A percentile compares a stretch with the other conserved stretches of the same genome.
These are phyloP conservation scores for Candida railenensis DNA, from an alignment of 805 yeast genomes.

Conservation along the genomic window DNA sequence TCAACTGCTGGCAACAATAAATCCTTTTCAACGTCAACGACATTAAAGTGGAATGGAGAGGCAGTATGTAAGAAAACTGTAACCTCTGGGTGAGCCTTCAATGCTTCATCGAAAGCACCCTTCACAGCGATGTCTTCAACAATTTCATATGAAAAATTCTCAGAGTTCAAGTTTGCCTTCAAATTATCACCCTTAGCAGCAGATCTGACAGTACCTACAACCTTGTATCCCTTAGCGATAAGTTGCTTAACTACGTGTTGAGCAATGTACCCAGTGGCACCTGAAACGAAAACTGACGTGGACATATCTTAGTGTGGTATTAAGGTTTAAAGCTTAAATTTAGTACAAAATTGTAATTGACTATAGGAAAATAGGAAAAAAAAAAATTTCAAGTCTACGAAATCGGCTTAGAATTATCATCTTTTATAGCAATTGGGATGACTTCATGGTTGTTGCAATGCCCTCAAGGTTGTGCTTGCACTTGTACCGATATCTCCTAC, in stretches of 20 bases:
- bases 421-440: too few species aligned
- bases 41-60: constrained; percentile 52
- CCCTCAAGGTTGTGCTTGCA: too few species aligned
- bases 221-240: constrained; percentile 36
- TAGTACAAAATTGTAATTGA: not conserved
- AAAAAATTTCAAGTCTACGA: constrained; percentile 49
- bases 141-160: constrained; percentile 40
- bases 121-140: constrained; percentile 46
- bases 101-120: constrained; percentile 46
- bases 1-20: constrained; percentile 54
- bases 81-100: constrained; percentile 49
- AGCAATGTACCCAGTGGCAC: constrained; percentile 52
- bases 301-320: constrained; percentile 1
- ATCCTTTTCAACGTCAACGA: constrained; percentile 47
- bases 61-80: constrained; percentile 60
- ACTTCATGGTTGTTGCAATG: too few species aligned
- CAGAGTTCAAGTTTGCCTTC: constrained; percentile 21
- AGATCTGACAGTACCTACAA: constrained; percentile 50
- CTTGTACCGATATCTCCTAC: too few species aligned
- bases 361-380: not conserved
- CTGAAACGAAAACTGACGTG: constrained; percentile 40
- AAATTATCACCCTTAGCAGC: constrained; percentile 38
- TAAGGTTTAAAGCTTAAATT: not conserved
- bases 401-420: too few species aligned
- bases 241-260: constrained; percentile 41